Conservation (phyloP, 495 filamentous ascomycete species). For the Daldinia concentrica region DNA sequence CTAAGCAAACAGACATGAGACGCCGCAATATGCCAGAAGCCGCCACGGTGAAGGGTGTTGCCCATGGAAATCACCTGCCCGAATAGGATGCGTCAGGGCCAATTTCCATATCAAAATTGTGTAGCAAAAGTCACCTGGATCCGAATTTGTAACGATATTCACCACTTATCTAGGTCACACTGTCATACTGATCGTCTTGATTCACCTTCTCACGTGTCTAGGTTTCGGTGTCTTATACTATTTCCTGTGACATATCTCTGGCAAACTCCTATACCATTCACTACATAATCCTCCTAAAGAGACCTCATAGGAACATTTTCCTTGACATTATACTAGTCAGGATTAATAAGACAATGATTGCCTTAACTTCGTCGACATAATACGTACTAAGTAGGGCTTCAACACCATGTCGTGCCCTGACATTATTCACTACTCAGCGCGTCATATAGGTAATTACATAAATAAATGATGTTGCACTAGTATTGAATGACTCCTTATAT, state of each 20-base stretch:
- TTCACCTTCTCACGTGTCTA: not conserved
- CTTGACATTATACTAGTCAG: not conserved
- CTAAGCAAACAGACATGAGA: not conserved
- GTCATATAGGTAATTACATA: too few relatives aligned
- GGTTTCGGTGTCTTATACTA: not conserved
- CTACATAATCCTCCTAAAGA: not conserved
- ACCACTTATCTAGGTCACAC: not conserved
- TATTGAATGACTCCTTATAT: too few relatives aligned
- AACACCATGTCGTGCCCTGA: too few relatives aligned
- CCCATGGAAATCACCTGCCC: slow-evolving; percentile 14
- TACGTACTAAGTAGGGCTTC: too few relatives aligned
- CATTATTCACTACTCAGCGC: too few relatives aligned
- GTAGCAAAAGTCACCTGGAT: not conserved
- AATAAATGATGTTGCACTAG: too few relatives aligned
- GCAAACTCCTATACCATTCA: not conserved
- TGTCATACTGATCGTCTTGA: not conserved
- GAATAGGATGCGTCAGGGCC: slow-evolving; percentile 9
- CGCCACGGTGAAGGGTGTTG: not conserved
- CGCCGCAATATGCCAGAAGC: not conserved
- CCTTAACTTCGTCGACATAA: too few relatives aligned
- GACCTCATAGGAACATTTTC: not conserved
- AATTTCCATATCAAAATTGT: not conserved
- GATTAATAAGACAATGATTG: not conserved
- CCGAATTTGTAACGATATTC: not conserved
- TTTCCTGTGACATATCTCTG: not conserved